Conservation (phyloP, 129 eudicot species). For the Calendula officinalis region DNA sequence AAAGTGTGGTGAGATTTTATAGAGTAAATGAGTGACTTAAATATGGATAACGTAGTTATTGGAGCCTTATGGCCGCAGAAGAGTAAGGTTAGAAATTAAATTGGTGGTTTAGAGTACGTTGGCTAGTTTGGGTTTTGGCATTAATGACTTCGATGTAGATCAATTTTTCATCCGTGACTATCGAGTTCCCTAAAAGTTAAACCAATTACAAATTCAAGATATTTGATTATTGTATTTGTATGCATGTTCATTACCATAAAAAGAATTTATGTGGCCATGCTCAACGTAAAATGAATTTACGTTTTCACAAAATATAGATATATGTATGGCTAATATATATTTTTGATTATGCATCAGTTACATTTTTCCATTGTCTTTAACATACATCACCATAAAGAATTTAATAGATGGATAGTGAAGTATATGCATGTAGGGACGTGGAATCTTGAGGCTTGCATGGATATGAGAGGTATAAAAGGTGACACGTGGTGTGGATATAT, state of each 20-base stretch:
- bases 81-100: constrained; percentile 26
- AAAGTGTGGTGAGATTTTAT: constrained; percentile 25
- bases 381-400: constrained; percentile 4
- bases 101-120: constrained; percentile 33
- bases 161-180: constrained; percentile 10
- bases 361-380: no score
- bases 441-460: constrained; percentile 36
- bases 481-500: constrained; percentile 25
- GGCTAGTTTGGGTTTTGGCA: constrained; percentile 30
- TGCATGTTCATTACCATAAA: no score
- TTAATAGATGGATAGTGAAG: constrained; percentile 28
- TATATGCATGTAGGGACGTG: constrained; percentile 36
- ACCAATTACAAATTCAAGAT: background rate
- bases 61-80: constrained; percentile 48
- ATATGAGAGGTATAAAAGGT: constrained; percentile 17
- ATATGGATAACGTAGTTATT: constrained; percentile 37
- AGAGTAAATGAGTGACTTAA: constrained; percentile 47
- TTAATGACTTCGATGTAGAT: constrained; percentile 28
- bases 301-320: no score
- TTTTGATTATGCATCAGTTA: no score
- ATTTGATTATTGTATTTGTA: no score
- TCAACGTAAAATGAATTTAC: no score
- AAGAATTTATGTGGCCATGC: no score
- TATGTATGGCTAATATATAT: no score
- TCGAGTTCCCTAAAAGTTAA: background rate